phyloP scores from a whole-genome alignment of 495 filamentous ascomycete genomes.

The Physcia stellaris region DNA sequence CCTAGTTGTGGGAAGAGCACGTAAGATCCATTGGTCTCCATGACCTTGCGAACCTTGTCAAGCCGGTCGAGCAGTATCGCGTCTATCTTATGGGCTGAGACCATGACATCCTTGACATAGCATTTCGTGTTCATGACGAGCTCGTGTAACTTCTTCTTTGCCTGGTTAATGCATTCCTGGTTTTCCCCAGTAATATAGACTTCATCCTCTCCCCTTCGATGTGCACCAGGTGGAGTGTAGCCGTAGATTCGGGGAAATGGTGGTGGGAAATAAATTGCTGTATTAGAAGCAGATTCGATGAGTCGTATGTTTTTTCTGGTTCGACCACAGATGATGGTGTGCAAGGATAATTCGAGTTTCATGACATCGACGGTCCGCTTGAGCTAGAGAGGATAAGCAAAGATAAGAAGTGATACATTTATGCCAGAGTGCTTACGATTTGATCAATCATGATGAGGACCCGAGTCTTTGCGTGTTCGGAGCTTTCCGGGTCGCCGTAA shows the following conservation, averaged over 20 bases:
- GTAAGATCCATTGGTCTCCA: conserved; percentile 89
- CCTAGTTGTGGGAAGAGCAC: conserved; percentile 80
- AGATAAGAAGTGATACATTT: conserved; percentile 20
- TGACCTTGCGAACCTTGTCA: conserved; percentile 94
- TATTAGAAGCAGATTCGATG: conserved; percentile 85
- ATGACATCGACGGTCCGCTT: conserved; percentile 71
- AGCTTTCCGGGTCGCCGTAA: conserved; percentile 88
- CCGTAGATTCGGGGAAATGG: conserved; percentile 81
- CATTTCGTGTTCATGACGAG: conserved; percentile 64
- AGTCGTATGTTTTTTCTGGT: conserved; percentile 92
- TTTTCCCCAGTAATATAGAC: conserved; percentile 87
- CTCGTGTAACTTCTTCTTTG: conserved; percentile 80
- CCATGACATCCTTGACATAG: conserved; percentile 78
- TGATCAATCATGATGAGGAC: conserved; percentile 95
- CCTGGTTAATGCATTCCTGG: conserved; percentile 62
- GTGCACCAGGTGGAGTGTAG: conserved; percentile 68
- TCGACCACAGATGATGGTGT: conserved; percentile 80
- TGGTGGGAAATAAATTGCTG: conserved; percentile 94
- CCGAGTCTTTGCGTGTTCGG: conserved; percentile 91
- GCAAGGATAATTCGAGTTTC: conserved; percentile 73
- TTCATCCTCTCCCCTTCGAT: conserved; percentile 69
- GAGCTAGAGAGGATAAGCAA: conserved; percentile 55
- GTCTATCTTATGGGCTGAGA: conserved; percentile 82
- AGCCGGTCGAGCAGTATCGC: conserved; percentile 80
- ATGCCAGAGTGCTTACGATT: conserved; percentile 70